phyloP scores from a whole-genome alignment of 139 green algal genomes.

The Chlamydomonas eustigma region DNA sequence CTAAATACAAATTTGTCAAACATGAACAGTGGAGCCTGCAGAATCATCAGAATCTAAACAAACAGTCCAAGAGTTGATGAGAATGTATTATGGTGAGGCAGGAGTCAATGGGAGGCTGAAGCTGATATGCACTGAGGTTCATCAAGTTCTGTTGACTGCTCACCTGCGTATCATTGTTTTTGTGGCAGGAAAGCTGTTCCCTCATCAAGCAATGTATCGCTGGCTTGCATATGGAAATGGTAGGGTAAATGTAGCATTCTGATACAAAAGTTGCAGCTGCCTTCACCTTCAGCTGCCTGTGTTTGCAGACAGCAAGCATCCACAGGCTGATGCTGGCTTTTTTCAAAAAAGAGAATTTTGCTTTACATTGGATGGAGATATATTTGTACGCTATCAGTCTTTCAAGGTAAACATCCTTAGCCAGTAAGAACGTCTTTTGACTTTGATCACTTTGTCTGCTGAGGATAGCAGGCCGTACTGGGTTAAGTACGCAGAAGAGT shows the following conservation, averaged over 20 bases:
- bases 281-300: background rate
- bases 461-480: too few species aligned
- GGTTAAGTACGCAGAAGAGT: too few species aligned
- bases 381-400: slow-evolving; percentile 97
- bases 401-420: slow-evolving; percentile 88
- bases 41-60: background rate
- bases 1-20: background rate
- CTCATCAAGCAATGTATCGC: slow-evolving; percentile 72
- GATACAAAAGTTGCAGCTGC: background rate
- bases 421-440: too few species aligned
- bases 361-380: slow-evolving; percentile 95
- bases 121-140: too few species aligned
- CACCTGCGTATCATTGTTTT: too few species aligned
- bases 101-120: too few species aligned
- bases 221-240: slow-evolving; percentile 93
- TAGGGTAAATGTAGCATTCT: slow-evolving; percentile 37
- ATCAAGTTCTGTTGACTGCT: too few species aligned
- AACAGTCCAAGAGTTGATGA: slow-evolving; percentile 38
- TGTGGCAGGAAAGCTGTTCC: slow-evolving; percentile 71
- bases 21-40: background rate
- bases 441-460: too few species aligned
- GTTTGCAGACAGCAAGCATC: slow-evolving; percentile 68
- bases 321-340: slow-evolving; percentile 65
- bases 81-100: slow-evolving; percentile 42
- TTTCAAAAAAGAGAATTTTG: slow-evolving; percentile 90